A percentile compares a stretch with the other conserved stretches of the same genome.
Conservation (phyloP, 2,329 filamentous ascomycete species). For the Pestalotiopsis sp. region DNA sequence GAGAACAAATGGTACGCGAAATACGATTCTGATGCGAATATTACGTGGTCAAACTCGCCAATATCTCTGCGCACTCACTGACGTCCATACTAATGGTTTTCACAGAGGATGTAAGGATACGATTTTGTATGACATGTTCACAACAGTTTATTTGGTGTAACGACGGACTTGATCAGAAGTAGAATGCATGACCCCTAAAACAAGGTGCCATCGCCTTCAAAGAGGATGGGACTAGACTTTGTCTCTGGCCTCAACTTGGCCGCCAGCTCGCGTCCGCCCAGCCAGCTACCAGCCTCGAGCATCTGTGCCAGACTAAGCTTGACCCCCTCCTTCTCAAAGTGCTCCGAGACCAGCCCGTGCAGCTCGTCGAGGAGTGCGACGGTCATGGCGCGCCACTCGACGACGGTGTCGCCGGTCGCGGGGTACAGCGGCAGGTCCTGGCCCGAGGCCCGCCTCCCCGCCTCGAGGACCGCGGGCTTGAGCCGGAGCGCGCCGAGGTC, state of each 20-base stretch:
- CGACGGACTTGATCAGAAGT: background rate
- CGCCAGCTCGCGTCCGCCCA: slow-evolving; percentile 82
- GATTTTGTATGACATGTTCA: no score
- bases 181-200: slow-evolving; percentile 52
- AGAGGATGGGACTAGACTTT: slow-evolving; percentile 81
- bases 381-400: slow-evolving; percentile 77
- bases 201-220: slow-evolving; percentile 78
- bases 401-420: slow-evolving; percentile 75
- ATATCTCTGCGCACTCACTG: no score
- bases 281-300: slow-evolving; percentile 96
- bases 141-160: background rate
- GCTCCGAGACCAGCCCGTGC: slow-evolving; percentile 66
- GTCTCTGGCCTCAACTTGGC: slow-evolving; percentile 78
- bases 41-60: no score
- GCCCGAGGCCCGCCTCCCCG: slow-evolving; percentile 62
- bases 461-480: slow-evolving; percentile 68
- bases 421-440: slow-evolving; percentile 75
- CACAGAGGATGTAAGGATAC: no score
- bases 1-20: no score
- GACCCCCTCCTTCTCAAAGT: slow-evolving; percentile 63
- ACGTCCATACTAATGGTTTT: no score
- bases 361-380: slow-evolving; percentile 75
- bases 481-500: slow-evolving; percentile 80
- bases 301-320: slow-evolving; percentile 84
- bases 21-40: no score